A percentile compares a stretch with the other conserved stretches of the same genome.
Evolutionary conservation across 2,329 filamentous ascomycete species (phyloP).

Genomic region (Penicillium decumbens): DNA sequence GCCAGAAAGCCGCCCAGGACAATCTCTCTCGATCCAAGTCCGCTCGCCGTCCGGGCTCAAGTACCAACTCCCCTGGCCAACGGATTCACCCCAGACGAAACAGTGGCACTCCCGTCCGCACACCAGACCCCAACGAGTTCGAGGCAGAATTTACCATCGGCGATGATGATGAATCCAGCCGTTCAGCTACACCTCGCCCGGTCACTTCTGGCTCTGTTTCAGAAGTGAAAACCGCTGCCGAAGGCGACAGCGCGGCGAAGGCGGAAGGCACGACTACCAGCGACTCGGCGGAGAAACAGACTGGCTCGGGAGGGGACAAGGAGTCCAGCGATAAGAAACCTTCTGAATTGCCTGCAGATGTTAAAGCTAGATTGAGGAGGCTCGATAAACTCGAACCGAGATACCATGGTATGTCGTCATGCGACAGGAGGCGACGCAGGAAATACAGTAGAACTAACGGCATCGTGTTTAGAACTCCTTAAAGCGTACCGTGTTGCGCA

Average conservation of each 20-base stretch:
- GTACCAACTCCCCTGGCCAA: slow-evolving; percentile 28
- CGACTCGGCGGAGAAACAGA: slow-evolving; percentile 12
- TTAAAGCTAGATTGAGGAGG: slow-evolving; percentile 71
- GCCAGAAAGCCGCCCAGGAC: slow-evolving; percentile 55
- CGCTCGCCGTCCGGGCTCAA: slow-evolving; percentile 34
- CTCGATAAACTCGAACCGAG: slow-evolving; percentile 85
- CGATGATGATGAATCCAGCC: slow-evolving; percentile 67
- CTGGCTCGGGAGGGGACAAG: slow-evolving; percentile 20
- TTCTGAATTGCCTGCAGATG: slow-evolving; percentile 65
- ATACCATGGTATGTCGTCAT: slow-evolving; percentile 64
- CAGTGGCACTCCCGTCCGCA: slow-evolving; percentile 48
- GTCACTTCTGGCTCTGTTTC: slow-evolving; percentile 38
- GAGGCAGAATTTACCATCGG: slow-evolving; percentile 82
- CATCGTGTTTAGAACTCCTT: slow-evolving; percentile 63
- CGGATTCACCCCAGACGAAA: slow-evolving; percentile 34
- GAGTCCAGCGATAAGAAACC: slow-evolving; percentile 24
- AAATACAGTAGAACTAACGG: neutral
- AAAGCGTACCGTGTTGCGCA: slow-evolving; percentile 91
- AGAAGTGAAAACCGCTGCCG: slow-evolving; percentile 15
- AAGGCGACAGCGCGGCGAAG: slow-evolving; percentile 21
- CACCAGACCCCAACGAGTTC: slow-evolving; percentile 80
- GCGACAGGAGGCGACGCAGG: neutral
- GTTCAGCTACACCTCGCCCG: slow-evolving; percentile 55
- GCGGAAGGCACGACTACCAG: slow-evolving; percentile 20
- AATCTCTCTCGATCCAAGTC: slow-evolving; percentile 44